phyloP scores from a whole-genome alignment of 371 early-diverging fungal genomes.

The Cokeromyces recurvatus region DNA sequence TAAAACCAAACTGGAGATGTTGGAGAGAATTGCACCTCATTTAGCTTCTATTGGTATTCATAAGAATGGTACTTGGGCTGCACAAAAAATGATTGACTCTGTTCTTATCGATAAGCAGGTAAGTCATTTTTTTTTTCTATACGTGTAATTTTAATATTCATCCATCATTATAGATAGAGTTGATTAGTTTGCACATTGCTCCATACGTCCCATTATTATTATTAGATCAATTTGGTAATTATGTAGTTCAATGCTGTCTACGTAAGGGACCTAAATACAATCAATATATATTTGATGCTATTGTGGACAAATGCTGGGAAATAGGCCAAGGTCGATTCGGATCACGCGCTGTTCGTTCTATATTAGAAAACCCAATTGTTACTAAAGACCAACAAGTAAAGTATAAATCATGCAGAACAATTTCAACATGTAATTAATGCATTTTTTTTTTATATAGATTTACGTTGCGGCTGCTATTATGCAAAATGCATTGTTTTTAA shows the following conservation, averaged over 20 bases:
- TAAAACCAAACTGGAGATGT: slow-evolving; percentile 42
- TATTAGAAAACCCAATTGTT: slow-evolving; percentile 64
- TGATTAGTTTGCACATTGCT: slow-evolving; percentile 35
- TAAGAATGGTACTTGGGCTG: slow-evolving; percentile 92
- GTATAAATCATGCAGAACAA: too few species aligned
- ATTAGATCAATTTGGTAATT: slow-evolving; percentile 18
- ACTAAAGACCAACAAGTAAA: slow-evolving; percentile 48
- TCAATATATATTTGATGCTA: slow-evolving; percentile 79
- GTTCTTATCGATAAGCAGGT: slow-evolving; percentile 44
- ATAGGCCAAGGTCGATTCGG: slow-evolving; percentile 79
- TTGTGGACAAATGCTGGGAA: slow-evolving; percentile 64
- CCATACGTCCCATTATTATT: slow-evolving; percentile 69
- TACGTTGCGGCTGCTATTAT: slow-evolving; percentile 84
- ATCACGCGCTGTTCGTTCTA: slow-evolving; percentile 75
- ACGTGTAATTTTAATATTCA: background rate
- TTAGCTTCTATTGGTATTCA: slow-evolving; percentile 81
- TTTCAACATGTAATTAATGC: too few species aligned
- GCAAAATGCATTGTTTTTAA: slow-evolving; percentile 67
- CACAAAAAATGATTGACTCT: slow-evolving; percentile 79
- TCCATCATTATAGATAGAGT: slow-evolving; percentile 14
- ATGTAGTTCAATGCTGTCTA: slow-evolving; percentile 85
- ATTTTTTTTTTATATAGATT: slow-evolving; percentile 12
- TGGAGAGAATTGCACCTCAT: slow-evolving; percentile 55
- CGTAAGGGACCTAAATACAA: slow-evolving; percentile 56
- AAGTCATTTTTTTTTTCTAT: background rate